These are phyloP conservation scores for Aphanomyces cochlioides DNA, from an alignment of 352 stramenopile genomes.

Conservation along the genomic window DNA sequence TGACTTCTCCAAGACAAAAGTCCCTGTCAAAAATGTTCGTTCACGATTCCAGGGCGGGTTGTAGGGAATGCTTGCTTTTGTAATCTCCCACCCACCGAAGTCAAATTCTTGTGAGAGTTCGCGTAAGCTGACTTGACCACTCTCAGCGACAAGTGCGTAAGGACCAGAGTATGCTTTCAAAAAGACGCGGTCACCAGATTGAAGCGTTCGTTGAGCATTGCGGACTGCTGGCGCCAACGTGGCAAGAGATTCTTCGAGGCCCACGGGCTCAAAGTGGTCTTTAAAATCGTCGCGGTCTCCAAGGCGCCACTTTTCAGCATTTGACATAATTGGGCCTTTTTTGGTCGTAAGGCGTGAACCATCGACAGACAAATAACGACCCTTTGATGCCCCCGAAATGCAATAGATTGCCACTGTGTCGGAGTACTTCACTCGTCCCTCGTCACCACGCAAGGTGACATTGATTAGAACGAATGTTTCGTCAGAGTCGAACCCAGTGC, in stretches of 20 bases:
- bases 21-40: slow-evolving; percentile 70
- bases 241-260: slow-evolving; percentile 7
- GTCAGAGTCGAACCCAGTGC: slow-evolving; percentile 44
- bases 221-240: slow-evolving; percentile 21
- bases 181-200: slow-evolving; percentile 25
- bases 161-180: slow-evolving; percentile 14
- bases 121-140: background rate
- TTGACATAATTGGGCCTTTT: slow-evolving; percentile 70
- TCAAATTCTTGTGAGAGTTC: slow-evolving; percentile 40
- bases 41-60: slow-evolving; percentile 82
- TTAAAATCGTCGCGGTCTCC: slow-evolving; percentile 32
- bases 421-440: slow-evolving; percentile 64
- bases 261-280: background rate
- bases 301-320: slow-evolving; percentile 75
- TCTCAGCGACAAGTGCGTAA: slow-evolving; percentile 17
- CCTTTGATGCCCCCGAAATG: slow-evolving; percentile 55
- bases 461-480: slow-evolving; percentile 81
- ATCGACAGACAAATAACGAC: slow-evolving; percentile 73
- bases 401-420: slow-evolving; percentile 78
- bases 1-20: slow-evolving; percentile 43
- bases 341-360: slow-evolving; percentile 61
- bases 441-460: slow-evolving; percentile 60
- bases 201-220: slow-evolving; percentile 27
- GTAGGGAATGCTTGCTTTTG: slow-evolving; percentile 83
- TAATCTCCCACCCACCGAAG: slow-evolving; percentile 58